Evolutionary conservation across 306 rosid species (phyloP).

Genomic region (Prinsepia uniflora): DNA sequence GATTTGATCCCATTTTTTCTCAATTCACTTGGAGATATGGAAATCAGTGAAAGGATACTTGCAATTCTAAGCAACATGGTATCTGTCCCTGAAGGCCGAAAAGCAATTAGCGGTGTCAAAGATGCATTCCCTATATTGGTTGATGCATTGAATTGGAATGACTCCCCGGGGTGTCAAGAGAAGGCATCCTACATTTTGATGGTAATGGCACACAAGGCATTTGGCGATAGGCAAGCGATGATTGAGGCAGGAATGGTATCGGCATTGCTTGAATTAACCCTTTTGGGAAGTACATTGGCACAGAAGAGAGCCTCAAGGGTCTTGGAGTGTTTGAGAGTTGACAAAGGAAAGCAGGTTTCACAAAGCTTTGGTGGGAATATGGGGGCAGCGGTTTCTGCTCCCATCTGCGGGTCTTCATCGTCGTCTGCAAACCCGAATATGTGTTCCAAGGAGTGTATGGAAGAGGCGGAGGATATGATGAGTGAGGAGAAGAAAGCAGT

Average conservation of each 20-base stretch:
- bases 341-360: slow-evolving; percentile 75
- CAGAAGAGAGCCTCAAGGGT: slow-evolving; percentile 97
- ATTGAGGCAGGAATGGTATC: slow-evolving; percentile 81
- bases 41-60: slow-evolving; percentile 69
- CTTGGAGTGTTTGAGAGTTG: slow-evolving; percentile 69
- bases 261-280: slow-evolving; percentile 80
- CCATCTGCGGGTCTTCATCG: slow-evolving; percentile 59
- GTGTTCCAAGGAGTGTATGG: slow-evolving; percentile 41
- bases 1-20: slow-evolving; percentile 55
- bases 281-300: slow-evolving; percentile 77
- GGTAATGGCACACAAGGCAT: slow-evolving; percentile 93
- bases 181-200: slow-evolving; percentile 82
- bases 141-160: slow-evolving; percentile 82
- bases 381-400: slow-evolving; percentile 67
- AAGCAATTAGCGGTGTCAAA: slow-evolving; percentile 43
- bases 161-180: slow-evolving; percentile 90
- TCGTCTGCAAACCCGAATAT: slow-evolving; percentile 42
- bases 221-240: slow-evolving; percentile 78
- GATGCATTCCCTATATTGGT: slow-evolving; percentile 54
- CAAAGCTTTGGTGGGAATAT: slow-evolving; percentile 46
- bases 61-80: slow-evolving; percentile 70
- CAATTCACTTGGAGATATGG: slow-evolving; percentile 72
- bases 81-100: slow-evolving; percentile 74
- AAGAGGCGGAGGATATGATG: slow-evolving; percentile 60
- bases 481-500: slow-evolving; percentile 95